Percentiles rank a stretch among this genome's conserved stretches.
These are phyloP conservation scores for Rutidosis leptorrhynchoides DNA, from an alignment of 129 eudicot genomes.

Conservation along the genomic window DNA sequence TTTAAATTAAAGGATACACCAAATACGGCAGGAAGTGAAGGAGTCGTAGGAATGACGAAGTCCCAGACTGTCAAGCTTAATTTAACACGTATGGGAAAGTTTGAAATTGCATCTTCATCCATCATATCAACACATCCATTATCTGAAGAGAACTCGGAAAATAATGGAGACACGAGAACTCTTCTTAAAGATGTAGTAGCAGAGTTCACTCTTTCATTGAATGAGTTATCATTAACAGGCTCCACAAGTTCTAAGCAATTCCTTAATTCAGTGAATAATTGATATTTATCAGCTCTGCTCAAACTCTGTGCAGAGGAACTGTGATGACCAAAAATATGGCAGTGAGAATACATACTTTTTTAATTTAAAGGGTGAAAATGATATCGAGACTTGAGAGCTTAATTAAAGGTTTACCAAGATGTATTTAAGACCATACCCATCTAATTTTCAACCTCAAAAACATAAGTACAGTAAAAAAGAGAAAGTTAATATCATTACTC, in stretches of 20 bases:
- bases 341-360: conserved; percentile 26
- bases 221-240: conserved; percentile 59
- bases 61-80: conserved; percentile 87
- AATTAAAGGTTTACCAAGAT: too few relatives aligned
- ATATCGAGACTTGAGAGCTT: too few relatives aligned
- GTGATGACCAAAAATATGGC: too few relatives aligned
- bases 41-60: conserved; percentile 77
- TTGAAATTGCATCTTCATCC: conserved; percentile 98
- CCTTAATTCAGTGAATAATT: conserved; percentile 63
- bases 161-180: conserved; percentile 71
- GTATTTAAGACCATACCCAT: too few relatives aligned
- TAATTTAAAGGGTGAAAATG: conserved; percentile 19
- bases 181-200: conserved; percentile 68
- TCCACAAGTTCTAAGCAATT: conserved; percentile 75
- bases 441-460: conserved; percentile 41
- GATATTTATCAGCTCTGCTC: conserved; percentile 72
- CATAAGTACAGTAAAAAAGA: too few relatives aligned
- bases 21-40: conserved; percentile 95
- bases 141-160: conserved; percentile 69
- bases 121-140: conserved; percentile 78
- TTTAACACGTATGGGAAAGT: conserved; percentile 66
- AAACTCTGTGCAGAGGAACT: conserved; percentile 57
- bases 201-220: conserved; percentile 60
- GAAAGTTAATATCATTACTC: conserved; percentile 73
- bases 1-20: conserved; percentile 83